Evolutionary conservation across 306 rosid genomes (phyloP), one percentile per base, ranked within the genome.

Genomic region (Citrullus colocynthis): DNA sequence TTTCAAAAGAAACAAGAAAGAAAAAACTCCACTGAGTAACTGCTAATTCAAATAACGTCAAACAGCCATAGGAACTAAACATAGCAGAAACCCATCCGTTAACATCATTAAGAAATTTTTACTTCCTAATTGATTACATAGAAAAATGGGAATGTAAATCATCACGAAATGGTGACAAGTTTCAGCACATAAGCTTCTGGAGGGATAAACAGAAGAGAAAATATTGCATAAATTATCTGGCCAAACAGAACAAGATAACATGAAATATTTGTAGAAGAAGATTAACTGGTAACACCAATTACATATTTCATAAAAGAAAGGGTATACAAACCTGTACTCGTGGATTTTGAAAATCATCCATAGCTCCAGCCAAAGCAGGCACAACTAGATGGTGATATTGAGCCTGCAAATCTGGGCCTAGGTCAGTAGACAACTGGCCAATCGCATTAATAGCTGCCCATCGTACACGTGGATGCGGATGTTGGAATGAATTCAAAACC

Each of bases 381-480:
- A 96, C 88, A 79, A 96, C 99, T 74, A 75, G 88, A 48, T 86
- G 93, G 75, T 96, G 99, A 80, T 88, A 93, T 76, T 91, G 88
- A 78, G 85, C 86, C 84, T 96, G 99, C 87, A 96, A 88, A 83
- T 96, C 98, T 4, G 99, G 99, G 45, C 99, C 99, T 89, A 96
- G 83, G 83, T 96, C 99, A 15, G 99, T 92, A 72, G 99, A 96
- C 73, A 96, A 78, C 72, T 96, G 99, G 57, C 99, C 99, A 32
- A 96, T 96, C 16, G 98, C 98, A 87, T 96, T 93, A 74, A 96
- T 96, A 30, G 99, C 99, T 24, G 99, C 98, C 99, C 99, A 96
- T 78, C 99, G 89, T 56, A 96, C 99, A 77, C 98, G 98, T 37
- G 99, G 96, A 56, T 96, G 98, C 39, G 94, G 98, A 80, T 96